These are phyloP conservation scores for Scutellaria minor DNA, from an alignment of 257 asterid genomes.

Conservation along the genomic window DNA sequence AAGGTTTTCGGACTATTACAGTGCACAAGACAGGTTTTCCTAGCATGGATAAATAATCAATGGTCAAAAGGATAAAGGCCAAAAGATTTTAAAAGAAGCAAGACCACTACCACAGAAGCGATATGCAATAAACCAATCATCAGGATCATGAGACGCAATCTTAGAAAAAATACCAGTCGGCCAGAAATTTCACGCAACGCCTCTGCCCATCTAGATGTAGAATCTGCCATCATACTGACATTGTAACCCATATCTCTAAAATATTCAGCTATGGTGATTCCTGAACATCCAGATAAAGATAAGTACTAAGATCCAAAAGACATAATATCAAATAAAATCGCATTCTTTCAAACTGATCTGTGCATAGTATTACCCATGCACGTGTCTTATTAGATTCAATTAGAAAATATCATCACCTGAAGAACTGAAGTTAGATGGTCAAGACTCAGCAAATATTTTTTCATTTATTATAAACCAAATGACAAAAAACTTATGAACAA, in stretches of 20 bases:
- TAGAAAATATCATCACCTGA: neutral
- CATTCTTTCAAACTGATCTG: neutral
- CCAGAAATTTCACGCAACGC: constrained; percentile 99
- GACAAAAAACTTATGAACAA: neutral
- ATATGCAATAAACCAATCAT: constrained; percentile 1
- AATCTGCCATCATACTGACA: constrained; percentile 99
- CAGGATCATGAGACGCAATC: constrained; percentile 28
- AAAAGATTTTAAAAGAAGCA: constrained; percentile 58
- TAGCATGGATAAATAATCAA: no score
- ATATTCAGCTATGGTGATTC: constrained; percentile 93
- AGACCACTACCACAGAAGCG: neutral
- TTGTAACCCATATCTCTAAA: constrained; percentile 99
- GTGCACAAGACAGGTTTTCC: no score
- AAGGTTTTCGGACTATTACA: neutral
- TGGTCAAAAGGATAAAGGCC: no score
- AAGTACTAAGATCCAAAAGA: neutral
- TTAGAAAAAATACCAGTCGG: constrained; percentile 73
- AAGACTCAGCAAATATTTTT: no score
- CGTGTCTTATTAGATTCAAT: no score
- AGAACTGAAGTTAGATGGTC: neutral
- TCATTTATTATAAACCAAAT: neutral
- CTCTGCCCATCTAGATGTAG: constrained; percentile 99
- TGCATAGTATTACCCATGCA: no score
- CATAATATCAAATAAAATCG: neutral
- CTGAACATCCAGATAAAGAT: constrained; percentile 27